Percentiles rank a stretch among this genome's conserved stretches.
Conservation (phyloP, 2,329 filamentous ascomycete genomes). For the Emydomyces testavorans region DNA sequence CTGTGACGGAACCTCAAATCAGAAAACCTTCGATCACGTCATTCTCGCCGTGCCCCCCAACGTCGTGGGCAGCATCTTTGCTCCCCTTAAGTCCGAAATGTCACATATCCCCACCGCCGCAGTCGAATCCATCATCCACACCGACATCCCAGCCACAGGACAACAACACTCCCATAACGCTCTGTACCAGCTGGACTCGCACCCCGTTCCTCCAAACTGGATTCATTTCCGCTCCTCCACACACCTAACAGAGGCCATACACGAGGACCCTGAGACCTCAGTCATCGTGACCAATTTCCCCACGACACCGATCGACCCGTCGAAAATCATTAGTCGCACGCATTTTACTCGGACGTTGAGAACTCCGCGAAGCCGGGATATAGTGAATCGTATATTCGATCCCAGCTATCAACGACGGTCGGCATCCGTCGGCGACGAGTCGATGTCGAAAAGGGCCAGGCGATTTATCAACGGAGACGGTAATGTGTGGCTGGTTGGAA, state of each 20-base stretch:
- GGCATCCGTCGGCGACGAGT: background rate
- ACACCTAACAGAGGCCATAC: slow-evolving; percentile 41
- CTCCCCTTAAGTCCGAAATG: slow-evolving; percentile 32
- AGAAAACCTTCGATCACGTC: slow-evolving; percentile 41
- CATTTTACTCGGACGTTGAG: slow-evolving; percentile 45
- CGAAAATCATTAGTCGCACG: slow-evolving; percentile 36
- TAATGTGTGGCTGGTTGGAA: slow-evolving; percentile 46
- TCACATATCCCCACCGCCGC: slow-evolving; percentile 38
- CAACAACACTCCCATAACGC: background rate
- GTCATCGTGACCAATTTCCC: slow-evolving; percentile 45
- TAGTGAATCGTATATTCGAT: slow-evolving; percentile 40
- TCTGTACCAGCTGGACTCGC: slow-evolving; percentile 1
- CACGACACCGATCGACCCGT: slow-evolving; percentile 29
- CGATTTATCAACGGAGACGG: slow-evolving; percentile 45
- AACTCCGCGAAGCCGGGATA: slow-evolving; percentile 37
- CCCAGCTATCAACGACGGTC: background rate
- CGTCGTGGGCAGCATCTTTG: slow-evolving; percentile 40
- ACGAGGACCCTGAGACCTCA: slow-evolving; percentile 40
- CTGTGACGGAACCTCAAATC: background rate
- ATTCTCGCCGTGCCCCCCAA: slow-evolving; percentile 47
- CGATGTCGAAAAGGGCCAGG: background rate
- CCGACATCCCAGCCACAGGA: slow-evolving; percentile 19
- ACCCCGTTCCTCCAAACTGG: slow-evolving; percentile 20
- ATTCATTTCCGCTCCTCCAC: slow-evolving; percentile 30
- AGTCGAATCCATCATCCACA: slow-evolving; percentile 42